These are phyloP conservation scores for Gossypium aridum DNA, from an alignment of 441 rosid genomes.

Conservation along the genomic window DNA sequence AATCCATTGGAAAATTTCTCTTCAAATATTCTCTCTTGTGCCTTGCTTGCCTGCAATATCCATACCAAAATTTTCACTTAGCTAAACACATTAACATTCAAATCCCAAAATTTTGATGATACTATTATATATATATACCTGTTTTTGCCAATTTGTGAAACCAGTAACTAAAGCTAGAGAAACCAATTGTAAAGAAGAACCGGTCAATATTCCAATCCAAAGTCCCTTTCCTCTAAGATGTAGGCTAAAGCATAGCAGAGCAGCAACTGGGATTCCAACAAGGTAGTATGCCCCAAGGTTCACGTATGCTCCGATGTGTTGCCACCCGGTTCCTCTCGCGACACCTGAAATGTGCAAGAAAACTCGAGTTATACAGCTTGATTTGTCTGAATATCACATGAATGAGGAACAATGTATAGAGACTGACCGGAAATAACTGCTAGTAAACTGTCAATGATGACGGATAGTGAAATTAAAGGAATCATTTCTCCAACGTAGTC, in stretches of 20 bases:
- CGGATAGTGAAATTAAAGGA: slow-evolving; percentile 37
- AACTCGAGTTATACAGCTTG: neutral
- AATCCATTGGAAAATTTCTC: neutral
- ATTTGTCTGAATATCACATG: neutral
- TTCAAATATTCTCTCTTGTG: neutral
- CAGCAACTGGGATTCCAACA: slow-evolving; percentile 34
- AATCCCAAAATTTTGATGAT: no score
- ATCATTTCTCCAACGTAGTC: slow-evolving; percentile 27
- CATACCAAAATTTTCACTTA: neutral
- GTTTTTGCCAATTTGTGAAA: slow-evolving; percentile 34
- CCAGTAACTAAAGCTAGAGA: slow-evolving; percentile 23
- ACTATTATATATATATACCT: slow-evolving; percentile 12
- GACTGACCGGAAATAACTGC: slow-evolving; percentile 40
- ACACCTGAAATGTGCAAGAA: slow-evolving; percentile 22
- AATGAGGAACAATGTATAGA: neutral
- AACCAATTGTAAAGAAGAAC: slow-evolving; percentile 26
- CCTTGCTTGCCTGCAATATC: slow-evolving; percentile 4
- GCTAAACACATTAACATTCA: neutral
- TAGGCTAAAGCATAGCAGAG: slow-evolving; percentile 23
- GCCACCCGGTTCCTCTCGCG: slow-evolving; percentile 52
- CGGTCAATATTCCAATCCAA: slow-evolving; percentile 42
- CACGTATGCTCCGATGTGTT: slow-evolving; percentile 36
- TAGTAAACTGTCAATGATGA: slow-evolving; percentile 35
- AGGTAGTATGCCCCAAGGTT: slow-evolving; percentile 46
- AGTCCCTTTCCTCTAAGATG: slow-evolving; percentile 40